A percentile compares a stretch with the other conserved stretches of the same genome.
Evolutionary conservation across 2,329 filamentous ascomycete genomes (phyloP).

Genomic region (Pyrenochaeta sp.): DNA sequence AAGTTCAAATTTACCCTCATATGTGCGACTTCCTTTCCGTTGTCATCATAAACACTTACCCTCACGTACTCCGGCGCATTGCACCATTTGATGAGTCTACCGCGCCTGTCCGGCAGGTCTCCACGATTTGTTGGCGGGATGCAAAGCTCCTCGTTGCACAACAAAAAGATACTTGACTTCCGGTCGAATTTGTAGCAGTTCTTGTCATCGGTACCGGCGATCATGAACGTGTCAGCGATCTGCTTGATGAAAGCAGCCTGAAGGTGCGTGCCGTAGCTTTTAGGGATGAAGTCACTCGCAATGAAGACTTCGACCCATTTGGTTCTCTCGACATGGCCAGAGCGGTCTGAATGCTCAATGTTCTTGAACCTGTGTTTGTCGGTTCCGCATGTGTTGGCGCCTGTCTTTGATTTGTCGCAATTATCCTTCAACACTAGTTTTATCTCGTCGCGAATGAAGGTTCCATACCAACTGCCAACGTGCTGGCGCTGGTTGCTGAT

Average conservation of each 20-base stretch:
- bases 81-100: constrained; percentile 1
- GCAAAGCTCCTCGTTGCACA: neutral
- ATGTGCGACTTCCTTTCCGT: neutral
- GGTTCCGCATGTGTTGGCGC: no score
- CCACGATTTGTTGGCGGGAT: neutral
- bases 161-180: neutral
- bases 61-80: constrained; percentile 10
- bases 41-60: neutral
- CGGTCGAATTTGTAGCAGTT: constrained; percentile 10
- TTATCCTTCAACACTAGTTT: neutral
- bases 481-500: constrained; percentile 11
- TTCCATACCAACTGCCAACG: constrained; percentile 6
- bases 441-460: constrained; percentile 1
- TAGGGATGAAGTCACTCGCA: neutral
- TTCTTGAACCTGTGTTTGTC: no score
- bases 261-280: neutral
- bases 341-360: neutral
- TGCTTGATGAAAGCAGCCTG: constrained; percentile 4
- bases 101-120: neutral
- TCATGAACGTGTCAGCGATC: constrained; percentile 6
- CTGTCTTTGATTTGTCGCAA: no score
- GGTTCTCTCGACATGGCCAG: neutral
- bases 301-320: neutral
- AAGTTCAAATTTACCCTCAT: constrained; percentile 8
- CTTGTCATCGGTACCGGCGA: neutral